Conservation (phyloP, 2,329 filamentous ascomycete genomes). For the Colletotrichum zoysiae region DNA sequence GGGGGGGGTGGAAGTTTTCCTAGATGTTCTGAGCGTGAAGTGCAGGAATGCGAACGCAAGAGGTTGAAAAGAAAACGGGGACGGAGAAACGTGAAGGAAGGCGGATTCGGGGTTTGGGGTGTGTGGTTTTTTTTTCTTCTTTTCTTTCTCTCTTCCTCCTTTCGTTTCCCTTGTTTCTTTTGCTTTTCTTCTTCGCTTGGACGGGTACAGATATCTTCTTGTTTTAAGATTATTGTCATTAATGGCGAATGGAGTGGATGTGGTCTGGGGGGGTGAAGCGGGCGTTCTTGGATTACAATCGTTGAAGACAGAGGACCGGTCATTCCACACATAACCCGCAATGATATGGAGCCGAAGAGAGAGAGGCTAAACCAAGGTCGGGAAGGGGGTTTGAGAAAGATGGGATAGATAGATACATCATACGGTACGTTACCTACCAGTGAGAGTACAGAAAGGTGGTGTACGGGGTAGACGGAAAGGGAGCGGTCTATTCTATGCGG, state of each 20-base stretch:
- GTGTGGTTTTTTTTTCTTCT: too few relatives aligned
- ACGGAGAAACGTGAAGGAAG: constrained; percentile 4
- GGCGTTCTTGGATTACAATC: constrained; percentile 15
- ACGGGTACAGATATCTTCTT: constrained; percentile 6
- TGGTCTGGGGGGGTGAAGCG: constrained; percentile 7
- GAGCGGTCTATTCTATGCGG: constrained; percentile 27
- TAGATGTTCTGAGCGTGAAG: neutral
- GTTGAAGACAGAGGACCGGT: constrained; percentile 12
- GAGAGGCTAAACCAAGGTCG: neutral
- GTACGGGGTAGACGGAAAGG: constrained; percentile 1
- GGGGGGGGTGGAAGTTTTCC: constrained; percentile 3
- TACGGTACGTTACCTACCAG: too few relatives aligned
- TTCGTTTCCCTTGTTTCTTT: neutral
- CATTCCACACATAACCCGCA: constrained; percentile 20
- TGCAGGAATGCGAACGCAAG: constrained; percentile 9
- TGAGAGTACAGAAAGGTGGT: too few relatives aligned
- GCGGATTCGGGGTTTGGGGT: too few relatives aligned
- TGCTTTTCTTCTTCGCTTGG: neutral
- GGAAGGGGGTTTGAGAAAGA: constrained; percentile 8
- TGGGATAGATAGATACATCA: neutral
- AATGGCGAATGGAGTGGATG: constrained; percentile 33
- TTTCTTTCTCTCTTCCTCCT: neutral
- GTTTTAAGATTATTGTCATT: constrained; percentile 20
- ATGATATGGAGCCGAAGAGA: constrained; percentile 24
- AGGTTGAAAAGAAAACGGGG: neutral